Evolutionary conservation across 352 stramenopile species (phyloP).

Genomic region (Phytopythium kandeliae): DNA sequence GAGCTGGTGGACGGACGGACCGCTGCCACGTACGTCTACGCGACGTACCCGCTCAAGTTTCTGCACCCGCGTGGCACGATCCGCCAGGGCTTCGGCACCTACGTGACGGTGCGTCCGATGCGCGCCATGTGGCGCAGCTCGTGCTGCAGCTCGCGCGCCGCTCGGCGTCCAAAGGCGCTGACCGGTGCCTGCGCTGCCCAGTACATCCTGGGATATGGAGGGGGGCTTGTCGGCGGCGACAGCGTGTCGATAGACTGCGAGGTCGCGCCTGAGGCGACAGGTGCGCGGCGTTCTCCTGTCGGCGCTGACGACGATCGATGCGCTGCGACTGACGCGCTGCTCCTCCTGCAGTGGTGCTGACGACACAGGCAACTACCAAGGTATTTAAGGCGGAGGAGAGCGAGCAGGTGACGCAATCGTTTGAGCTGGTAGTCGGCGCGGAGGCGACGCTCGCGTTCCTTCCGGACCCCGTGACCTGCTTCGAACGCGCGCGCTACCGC

Average conservation of each 20-base stretch:
- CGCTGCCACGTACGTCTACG: slow-evolving; percentile 64
- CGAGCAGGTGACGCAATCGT: slow-evolving; percentile 46
- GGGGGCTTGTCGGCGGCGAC: slow-evolving; percentile 76
- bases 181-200: slow-evolving; percentile 11
- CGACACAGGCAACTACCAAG: slow-evolving; percentile 84
- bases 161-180: too few relatives aligned
- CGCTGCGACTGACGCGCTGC: slow-evolving; percentile 7
- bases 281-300: slow-evolving; percentile 16
- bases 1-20: slow-evolving; percentile 61
- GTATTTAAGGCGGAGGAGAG: slow-evolving; percentile 67
- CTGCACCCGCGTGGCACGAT: slow-evolving; percentile 65
- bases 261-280: slow-evolving; percentile 33
- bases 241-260: slow-evolving; percentile 54
- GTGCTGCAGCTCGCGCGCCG: too few relatives aligned
- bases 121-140: not conserved
- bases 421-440: slow-evolving; percentile 38
- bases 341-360: slow-evolving; percentile 53
- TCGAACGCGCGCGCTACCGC: slow-evolving; percentile 58
- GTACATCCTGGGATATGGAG: slow-evolving; percentile 84
- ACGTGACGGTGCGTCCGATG: slow-evolving; percentile 49
- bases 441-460: slow-evolving; percentile 68
- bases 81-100: slow-evolving; percentile 57
- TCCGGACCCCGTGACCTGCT: slow-evolving; percentile 79
- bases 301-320: not conserved
- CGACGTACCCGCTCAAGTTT: slow-evolving; percentile 86